phyloP scores from a whole-genome alignment of 495 filamentous ascomycete species.

The Penicillium verhagenii region DNA sequence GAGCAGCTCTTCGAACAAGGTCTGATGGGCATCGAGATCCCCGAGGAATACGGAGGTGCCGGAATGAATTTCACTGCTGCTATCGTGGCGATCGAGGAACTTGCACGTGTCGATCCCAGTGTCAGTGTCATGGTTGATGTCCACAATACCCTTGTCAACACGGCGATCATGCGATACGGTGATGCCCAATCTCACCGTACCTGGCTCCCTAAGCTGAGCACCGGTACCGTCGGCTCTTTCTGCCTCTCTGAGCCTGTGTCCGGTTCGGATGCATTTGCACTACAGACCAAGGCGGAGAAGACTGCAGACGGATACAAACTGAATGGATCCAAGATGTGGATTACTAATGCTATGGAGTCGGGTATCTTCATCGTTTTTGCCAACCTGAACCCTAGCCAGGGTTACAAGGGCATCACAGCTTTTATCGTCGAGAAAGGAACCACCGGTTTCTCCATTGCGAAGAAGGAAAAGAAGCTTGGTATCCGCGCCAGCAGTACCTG shows the following conservation, averaged over 20 bases:
- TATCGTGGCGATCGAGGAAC: conserved; percentile 95
- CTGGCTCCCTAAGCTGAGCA: conserved; percentile 85
- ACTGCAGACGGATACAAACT: conserved; percentile 80
- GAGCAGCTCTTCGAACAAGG: conserved; percentile 97
- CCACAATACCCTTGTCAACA: conserved; percentile 98
- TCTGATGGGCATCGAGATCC: conserved; percentile 95
- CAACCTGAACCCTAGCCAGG: conserved; percentile 82
- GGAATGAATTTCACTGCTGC: conserved; percentile 99
- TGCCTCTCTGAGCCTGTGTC: conserved; percentile 93
- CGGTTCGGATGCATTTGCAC: conserved; percentile 93
- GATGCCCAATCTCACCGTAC: conserved; percentile 71
- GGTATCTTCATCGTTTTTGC: conserved; percentile 98
- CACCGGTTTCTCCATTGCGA: conserved; percentile 89
- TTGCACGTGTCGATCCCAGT: conserved; percentile 90
- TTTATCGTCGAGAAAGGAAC: conserved; percentile 92
- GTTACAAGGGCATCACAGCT: conserved; percentile 94
- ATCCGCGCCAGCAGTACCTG: conserved; percentile 95
- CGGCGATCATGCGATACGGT: conserved; percentile 83
- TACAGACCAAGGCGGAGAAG: conserved; percentile 80
- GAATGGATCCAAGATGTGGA: conserved; percentile 98
- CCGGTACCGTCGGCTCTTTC: conserved; percentile 90
- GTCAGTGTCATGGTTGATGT: conserved; percentile 93
- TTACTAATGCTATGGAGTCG: conserved; percentile 93
- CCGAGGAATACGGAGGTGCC: conserved; percentile 92
- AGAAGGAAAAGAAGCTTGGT: conserved; percentile 99